phyloP scores from a whole-genome alignment of 1,139 yeast species.

The Blastobotrys aristatus region DNA sequence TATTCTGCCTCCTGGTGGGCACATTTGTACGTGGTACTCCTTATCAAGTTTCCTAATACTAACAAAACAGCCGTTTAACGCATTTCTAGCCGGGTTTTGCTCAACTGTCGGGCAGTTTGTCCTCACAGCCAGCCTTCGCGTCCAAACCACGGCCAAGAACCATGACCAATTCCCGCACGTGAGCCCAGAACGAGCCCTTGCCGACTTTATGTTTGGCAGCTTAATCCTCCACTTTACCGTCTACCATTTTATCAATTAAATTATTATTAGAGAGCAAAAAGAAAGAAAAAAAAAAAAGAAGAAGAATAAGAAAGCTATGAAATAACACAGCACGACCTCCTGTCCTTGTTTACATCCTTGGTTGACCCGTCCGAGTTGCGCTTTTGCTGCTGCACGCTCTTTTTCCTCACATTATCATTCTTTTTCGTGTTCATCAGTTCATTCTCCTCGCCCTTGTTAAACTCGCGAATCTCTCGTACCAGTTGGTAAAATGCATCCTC shows the following conservation, averaged over 20 bases:
- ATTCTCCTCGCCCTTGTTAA: constrained; percentile 24
- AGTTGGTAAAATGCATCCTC: constrained; percentile 84
- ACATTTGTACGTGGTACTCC: constrained; percentile 46
- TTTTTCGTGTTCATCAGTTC: neutral
- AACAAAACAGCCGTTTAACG: constrained; percentile 72
- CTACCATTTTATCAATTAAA: constrained; percentile 80
- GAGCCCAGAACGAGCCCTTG: constrained; percentile 77
- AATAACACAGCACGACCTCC: constrained; percentile 6
- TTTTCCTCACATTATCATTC: neutral
- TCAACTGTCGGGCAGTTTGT: constrained; percentile 96
- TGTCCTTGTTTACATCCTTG: neutral
- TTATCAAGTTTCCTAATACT: constrained; percentile 4
- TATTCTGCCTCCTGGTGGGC: constrained; percentile 71
- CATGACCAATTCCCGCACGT: constrained; percentile 46
- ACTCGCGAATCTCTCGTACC: constrained; percentile 57
- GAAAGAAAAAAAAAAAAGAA: neutral
- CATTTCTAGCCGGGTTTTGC: constrained; percentile 88
- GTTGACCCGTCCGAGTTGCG: neutral
- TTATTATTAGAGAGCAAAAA: neutral
- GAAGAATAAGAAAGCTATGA: neutral
- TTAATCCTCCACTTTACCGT: constrained; percentile 84
- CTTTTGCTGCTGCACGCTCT: neutral
- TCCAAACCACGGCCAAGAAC: constrained; percentile 52
- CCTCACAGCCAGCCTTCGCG: constrained; percentile 58
- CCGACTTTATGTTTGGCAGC: constrained; percentile 84